Percentiles rank a stretch among this genome's conserved stretches.
Evolutionary conservation across 2,329 filamentous ascomycete genomes (phyloP).

Genomic region (Talaromyces sp.): DNA sequence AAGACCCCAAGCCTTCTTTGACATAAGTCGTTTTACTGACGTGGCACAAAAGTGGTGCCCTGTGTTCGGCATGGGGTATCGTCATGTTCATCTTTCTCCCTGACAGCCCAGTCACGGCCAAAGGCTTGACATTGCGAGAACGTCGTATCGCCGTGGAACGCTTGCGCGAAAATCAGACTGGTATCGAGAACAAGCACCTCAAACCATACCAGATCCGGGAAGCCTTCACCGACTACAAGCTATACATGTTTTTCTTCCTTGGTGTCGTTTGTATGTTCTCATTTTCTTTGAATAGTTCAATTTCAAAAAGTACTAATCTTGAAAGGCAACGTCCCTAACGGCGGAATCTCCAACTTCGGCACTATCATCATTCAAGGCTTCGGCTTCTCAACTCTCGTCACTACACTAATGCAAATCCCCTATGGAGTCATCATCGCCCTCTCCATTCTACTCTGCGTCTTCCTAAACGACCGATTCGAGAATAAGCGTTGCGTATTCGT

Average conservation of each 20-base stretch:
- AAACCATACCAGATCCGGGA: constrained; percentile 56
- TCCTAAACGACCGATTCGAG: constrained; percentile 46
- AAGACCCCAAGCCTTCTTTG: not conserved
- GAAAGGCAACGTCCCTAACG: constrained; percentile 51
- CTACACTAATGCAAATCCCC: constrained; percentile 53
- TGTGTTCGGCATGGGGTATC: constrained; percentile 59
- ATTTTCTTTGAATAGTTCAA: too few species aligned
- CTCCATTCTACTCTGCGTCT: constrained; percentile 50
- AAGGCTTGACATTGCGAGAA: constrained; percentile 50
- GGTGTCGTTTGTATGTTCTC: constrained; percentile 41
- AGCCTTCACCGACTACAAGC: constrained; percentile 56
- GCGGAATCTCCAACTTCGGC: constrained; percentile 58
- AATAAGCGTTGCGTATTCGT: constrained; percentile 53
- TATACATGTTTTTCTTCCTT: constrained; percentile 56
- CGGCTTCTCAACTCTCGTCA: constrained; percentile 53
- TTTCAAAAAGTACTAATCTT: not conserved
- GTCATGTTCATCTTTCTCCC: constrained; percentile 57
- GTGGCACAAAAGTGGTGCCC: constrained; percentile 35
- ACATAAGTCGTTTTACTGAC: not conserved
- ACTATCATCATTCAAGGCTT: constrained; percentile 58
- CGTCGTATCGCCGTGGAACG: constrained; percentile 55
- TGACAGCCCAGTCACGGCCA: constrained; percentile 55
- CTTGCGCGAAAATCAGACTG: constrained; percentile 56
- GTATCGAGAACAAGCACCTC: constrained; percentile 55
- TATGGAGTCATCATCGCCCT: constrained; percentile 50